A percentile compares a stretch with the other conserved stretches of the same genome.
Conservation (phyloP, 345 rosid genomes). For the Brassica incana region DNA sequence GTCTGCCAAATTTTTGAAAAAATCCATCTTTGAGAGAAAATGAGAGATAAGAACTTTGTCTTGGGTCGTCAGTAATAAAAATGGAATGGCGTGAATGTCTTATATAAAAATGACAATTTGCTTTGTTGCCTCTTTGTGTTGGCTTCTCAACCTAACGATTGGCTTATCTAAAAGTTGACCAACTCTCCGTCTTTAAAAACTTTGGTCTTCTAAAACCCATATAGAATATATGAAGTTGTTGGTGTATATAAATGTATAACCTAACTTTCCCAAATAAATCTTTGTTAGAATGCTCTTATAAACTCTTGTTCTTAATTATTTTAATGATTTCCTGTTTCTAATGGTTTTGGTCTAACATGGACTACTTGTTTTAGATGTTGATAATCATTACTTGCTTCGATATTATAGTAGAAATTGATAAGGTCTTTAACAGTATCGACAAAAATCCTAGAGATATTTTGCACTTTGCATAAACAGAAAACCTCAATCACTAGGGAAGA, state of each 20-base stretch:
- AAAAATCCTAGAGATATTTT: too few species aligned
- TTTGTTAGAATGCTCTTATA: neutral
- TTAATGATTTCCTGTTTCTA: neutral
- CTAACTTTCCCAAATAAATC: neutral
- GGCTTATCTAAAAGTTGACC: neutral
- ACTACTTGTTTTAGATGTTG: neutral
- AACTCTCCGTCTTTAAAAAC: neutral
- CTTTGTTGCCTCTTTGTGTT: neutral
- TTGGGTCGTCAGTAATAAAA: neutral
- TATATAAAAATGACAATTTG: neutral
- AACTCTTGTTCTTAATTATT: neutral
- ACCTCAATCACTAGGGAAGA: too few species aligned
- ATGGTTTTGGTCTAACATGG: too few species aligned
- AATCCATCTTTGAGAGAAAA: neutral
- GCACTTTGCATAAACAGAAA: too few species aligned
- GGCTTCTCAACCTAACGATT: constrained; percentile 2
- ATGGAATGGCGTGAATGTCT: neutral
- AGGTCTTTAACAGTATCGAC: too few species aligned
- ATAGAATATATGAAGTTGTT: neutral
- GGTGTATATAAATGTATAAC: neutral
- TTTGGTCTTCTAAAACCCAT: neutral
- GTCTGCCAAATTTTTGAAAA: neutral
- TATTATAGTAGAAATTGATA: too few species aligned
- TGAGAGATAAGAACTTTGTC: neutral
- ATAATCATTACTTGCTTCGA: too few species aligned